These are phyloP conservation scores for Pulveroboletus sp. DNA, from an alignment of 768 basidiomycete species.

Conservation along the genomic window DNA sequence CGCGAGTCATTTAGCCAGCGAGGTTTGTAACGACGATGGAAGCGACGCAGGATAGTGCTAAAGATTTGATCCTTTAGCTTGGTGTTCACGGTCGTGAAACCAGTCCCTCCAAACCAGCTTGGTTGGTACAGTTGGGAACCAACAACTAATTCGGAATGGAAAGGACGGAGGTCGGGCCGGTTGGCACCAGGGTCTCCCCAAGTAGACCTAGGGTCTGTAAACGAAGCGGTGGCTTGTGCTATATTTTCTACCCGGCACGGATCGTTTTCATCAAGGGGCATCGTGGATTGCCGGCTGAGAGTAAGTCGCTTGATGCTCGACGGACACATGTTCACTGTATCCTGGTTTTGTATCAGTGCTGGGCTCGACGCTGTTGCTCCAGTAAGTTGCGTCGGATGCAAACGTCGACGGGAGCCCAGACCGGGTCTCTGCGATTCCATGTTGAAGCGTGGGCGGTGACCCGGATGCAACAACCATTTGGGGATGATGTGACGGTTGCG, in stretches of 20 bases:
- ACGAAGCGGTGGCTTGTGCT: constrained; percentile 25
- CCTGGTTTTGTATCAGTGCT: constrained; percentile 45
- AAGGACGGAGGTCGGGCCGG: constrained; percentile 36
- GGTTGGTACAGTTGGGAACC: constrained; percentile 33
- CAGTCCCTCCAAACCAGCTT: constrained; percentile 80
- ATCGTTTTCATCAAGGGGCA: constrained; percentile 37
- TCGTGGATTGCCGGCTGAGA: constrained; percentile 38
- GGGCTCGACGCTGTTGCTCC: constrained; percentile 67
- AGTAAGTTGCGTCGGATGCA: constrained; percentile 42
- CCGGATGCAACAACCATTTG: constrained; percentile 74
- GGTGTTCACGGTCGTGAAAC: constrained; percentile 91
- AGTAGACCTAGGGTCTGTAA: constrained; percentile 21
- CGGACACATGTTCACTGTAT: constrained; percentile 14
- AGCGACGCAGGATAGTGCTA: constrained; percentile 75
- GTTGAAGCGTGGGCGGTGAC: constrained; percentile 44
- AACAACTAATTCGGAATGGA: constrained; percentile 39
- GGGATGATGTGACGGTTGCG: constrained; percentile 96
- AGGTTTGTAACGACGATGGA: constrained; percentile 48
- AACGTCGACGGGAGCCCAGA: constrained; percentile 31
- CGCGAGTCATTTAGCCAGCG: constrained; percentile 34
- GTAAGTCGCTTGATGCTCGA: constrained; percentile 35
- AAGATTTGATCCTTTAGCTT: constrained; percentile 95
- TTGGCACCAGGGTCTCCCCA: constrained; percentile 13
- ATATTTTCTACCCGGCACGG: constrained; percentile 44
- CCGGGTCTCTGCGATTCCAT: constrained; percentile 29